Evolutionary conservation across 805 yeast genomes (phyloP).

Genomic region (Ogataea ganodermae): DNA sequence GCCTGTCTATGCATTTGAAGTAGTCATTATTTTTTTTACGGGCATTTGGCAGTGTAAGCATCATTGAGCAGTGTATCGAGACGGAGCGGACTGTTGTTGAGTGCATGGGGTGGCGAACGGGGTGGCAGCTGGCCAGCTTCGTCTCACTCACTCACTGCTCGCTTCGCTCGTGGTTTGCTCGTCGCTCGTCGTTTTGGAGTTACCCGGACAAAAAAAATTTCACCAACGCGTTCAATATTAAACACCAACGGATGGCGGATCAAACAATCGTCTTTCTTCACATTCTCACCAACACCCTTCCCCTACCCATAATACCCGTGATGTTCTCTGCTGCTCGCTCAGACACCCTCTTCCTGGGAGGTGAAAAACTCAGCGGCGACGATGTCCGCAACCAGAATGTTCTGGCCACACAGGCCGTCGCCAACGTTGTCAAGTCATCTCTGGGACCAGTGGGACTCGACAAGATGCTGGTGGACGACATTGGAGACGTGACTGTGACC

Average conservation of each 20-base stretch:
- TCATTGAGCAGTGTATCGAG: too few species aligned
- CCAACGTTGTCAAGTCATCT: conserved; percentile 85
- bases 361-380: conserved; percentile 93
- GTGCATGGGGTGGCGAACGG: not conserved
- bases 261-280: not conserved
- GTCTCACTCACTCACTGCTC: too few species aligned
- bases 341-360: conserved; percentile 92
- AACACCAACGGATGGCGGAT: too few species aligned
- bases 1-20: too few species aligned
- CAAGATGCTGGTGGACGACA: conserved; percentile 98
- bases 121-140: not conserved
- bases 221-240: conserved; percentile 5
- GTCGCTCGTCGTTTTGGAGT: too few species aligned
- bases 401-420: conserved; percentile 85
- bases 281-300: not conserved
- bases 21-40: too few species aligned
- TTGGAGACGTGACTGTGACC: conserved; percentile 98
- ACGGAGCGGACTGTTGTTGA: too few species aligned
- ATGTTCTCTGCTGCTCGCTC: conserved; percentile 81
- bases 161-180: too few species aligned
- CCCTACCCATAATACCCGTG: not conserved
- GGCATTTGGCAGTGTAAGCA: too few species aligned
- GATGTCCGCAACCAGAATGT: conserved; percentile 96
- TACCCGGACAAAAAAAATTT: conserved; percentile 6
- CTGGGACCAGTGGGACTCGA: conserved; percentile 98